These are phyloP conservation scores for Tetraselmis striata DNA, from an alignment of 139 green algal species.

Conservation along the genomic window DNA sequence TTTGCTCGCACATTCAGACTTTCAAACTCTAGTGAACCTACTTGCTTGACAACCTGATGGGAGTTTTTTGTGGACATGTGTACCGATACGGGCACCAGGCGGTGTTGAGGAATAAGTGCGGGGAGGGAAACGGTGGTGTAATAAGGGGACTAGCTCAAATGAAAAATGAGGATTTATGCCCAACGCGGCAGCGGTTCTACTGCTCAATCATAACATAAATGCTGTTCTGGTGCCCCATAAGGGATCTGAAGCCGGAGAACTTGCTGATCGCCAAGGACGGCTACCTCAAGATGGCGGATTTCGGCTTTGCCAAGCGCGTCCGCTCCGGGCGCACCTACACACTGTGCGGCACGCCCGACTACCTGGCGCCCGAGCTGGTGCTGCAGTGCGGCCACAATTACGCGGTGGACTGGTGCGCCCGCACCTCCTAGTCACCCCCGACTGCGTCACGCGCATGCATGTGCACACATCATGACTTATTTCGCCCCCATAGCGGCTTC, in stretches of 20 bases:
- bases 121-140: too few relatives aligned
- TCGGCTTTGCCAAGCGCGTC: conserved; percentile 78
- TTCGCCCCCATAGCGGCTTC: background rate
- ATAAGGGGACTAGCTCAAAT: too few relatives aligned
- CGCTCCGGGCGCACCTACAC: conserved; percentile 75
- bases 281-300: conserved; percentile 78
- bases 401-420: conserved; percentile 85
- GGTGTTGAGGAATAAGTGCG: background rate
- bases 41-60: too few relatives aligned
- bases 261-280: conserved; percentile 48
- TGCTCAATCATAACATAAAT: background rate
- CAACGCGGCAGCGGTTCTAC: conserved; percentile 72
- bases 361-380: conserved; percentile 88
- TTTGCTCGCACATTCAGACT: background rate
- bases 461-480: background rate
- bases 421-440: too few relatives aligned
- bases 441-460: background rate
- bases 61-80: background rate
- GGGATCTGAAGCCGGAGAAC: conserved; percentile 72
- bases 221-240: background rate
- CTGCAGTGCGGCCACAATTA: conserved; percentile 67
- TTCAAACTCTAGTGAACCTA: too few relatives aligned
- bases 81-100: background rate
- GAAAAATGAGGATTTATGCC: too few relatives aligned
- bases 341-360: conserved; percentile 92